A percentile compares a stretch with the other conserved stretches of the same genome.
Conservation (phyloP, 495 filamentous ascomycete species). For the Chaetomium tenue region DNA sequence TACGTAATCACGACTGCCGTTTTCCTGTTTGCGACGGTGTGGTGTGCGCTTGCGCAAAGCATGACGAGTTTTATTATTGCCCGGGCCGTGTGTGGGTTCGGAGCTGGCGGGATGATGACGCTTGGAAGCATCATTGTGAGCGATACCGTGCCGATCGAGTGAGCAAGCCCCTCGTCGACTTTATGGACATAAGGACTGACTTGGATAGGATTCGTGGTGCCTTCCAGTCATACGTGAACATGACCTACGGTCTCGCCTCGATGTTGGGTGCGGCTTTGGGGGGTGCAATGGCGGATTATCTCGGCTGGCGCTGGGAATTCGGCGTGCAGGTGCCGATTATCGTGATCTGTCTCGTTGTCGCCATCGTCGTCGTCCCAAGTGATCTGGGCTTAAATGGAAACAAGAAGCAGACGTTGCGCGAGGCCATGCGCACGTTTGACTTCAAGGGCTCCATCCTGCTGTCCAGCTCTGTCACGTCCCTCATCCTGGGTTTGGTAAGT, state of each 20-base stretch:
- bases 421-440: conserved; percentile 67
- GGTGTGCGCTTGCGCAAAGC: conserved; percentile 69
- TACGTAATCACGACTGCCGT: conserved; percentile 63
- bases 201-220: conserved; percentile 54
- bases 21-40: conserved; percentile 65
- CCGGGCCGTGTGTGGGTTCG: conserved; percentile 69
- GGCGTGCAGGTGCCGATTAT: conserved; percentile 66
- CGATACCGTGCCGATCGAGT: conserved; percentile 74
- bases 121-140: conserved; percentile 71
- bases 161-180: conserved; percentile 28
- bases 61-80: conserved; percentile 73
- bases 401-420: conserved; percentile 48
- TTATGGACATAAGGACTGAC: background rate
- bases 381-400: conserved; percentile 58
- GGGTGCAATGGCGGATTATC: conserved; percentile 66
- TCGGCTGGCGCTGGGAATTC: conserved; percentile 73
- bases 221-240: conserved; percentile 76
- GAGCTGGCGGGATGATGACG: conserved; percentile 69
- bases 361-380: conserved; percentile 56
- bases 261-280: conserved; percentile 69
- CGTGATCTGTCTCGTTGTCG: conserved; percentile 57
- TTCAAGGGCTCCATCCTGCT: conserved; percentile 63
- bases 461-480: conserved; percentile 59
- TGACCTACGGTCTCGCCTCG: conserved; percentile 60
- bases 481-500: conserved; percentile 68